Conservation (phyloP, 2,329 filamentous ascomycete species). For the Xylariaceae sp. region DNA sequence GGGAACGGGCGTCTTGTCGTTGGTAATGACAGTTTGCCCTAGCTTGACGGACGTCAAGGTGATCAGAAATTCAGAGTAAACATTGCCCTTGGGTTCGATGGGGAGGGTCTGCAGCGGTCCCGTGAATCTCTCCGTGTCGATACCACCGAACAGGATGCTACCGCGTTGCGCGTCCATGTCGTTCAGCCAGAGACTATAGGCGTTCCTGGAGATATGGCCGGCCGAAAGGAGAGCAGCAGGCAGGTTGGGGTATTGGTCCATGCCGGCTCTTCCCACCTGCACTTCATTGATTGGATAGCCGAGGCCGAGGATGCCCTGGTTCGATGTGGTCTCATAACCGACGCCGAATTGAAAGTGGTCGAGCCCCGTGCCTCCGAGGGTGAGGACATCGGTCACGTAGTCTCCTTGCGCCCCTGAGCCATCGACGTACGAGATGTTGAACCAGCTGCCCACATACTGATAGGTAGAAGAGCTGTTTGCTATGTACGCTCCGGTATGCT, state of each 20-base stretch:
- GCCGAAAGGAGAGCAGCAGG: conserved; percentile 58
- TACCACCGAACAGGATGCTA: conserved; percentile 67
- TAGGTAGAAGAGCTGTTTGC: conserved; percentile 73
- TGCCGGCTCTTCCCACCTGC: conserved; percentile 53
- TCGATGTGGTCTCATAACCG: conserved; percentile 56
- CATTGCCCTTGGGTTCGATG: conserved; percentile 49
- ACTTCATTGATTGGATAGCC: conserved; percentile 79
- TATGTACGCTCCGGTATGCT: conserved; percentile 58
- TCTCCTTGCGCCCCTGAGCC: conserved; percentile 71
- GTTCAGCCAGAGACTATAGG: conserved; percentile 72
- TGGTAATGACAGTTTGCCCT: conserved; percentile 38
- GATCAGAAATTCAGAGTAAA: conserved; percentile 60
- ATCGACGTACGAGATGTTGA: conserved; percentile 86
- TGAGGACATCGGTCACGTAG: conserved; percentile 71
- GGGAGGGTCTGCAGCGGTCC: conserved; percentile 62
- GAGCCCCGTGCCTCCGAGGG: conserved; percentile 50
- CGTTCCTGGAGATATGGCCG: conserved; percentile 57
- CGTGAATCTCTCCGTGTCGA: conserved; percentile 60
- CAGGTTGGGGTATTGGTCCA: conserved; percentile 59
- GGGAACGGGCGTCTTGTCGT: conserved; percentile 45
- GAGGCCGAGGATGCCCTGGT: conserved; percentile 76
- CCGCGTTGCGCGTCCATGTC: conserved; percentile 61
- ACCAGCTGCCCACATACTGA: conserved; percentile 63
- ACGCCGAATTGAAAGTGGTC: conserved; percentile 64
- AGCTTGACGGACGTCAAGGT: conserved; percentile 57